A percentile compares a stretch with the other conserved stretches of the same genome.
phyloP scores from a whole-genome alignment of 306 rosid genomes.

The Cicer yamashitae region DNA sequence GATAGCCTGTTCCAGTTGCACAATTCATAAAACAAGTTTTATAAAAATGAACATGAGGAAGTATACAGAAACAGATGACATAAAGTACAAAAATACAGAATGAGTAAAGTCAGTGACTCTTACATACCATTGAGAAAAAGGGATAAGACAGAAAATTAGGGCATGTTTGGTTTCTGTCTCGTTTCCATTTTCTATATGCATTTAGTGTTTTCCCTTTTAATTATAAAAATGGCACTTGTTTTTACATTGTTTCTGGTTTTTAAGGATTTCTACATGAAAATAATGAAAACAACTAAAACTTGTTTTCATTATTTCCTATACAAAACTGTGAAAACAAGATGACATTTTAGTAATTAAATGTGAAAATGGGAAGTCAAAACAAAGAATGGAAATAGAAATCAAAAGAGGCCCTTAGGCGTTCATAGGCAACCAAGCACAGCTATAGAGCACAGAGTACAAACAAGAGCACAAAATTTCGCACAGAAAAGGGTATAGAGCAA shows the following conservation, averaged over 20 bases:
- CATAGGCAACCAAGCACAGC: constrained; percentile 30
- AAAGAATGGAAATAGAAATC: constrained; percentile 19
- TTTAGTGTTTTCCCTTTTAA: not conserved
- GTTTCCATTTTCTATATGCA: not conserved
- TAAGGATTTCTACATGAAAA: not conserved
- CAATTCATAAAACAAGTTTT: constrained; percentile 35
- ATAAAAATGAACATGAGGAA: constrained; percentile 26
- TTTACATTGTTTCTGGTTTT: not conserved
- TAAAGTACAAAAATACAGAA: constrained; percentile 21
- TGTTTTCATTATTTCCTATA: not conserved
- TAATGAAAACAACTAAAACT: not conserved
- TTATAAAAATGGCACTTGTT: not conserved
- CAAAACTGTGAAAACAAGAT: not conserved
- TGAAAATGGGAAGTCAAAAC: not conserved
- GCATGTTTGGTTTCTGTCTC: constrained; percentile 8
- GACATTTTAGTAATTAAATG: not conserved
- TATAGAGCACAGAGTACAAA: constrained; percentile 27
- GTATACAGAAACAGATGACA: constrained; percentile 22
- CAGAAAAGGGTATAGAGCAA: constrained; percentile 26
- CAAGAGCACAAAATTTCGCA: constrained; percentile 28
- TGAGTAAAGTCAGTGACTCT: constrained; percentile 9
- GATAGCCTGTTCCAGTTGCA: constrained; percentile 67
- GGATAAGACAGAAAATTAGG: constrained; percentile 11
- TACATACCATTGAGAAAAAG: constrained; percentile 36
- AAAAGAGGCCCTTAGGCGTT: constrained; percentile 1